Conservation (phyloP, 1,139 yeast genomes). For the Starmera stellimalicola region DNA sequence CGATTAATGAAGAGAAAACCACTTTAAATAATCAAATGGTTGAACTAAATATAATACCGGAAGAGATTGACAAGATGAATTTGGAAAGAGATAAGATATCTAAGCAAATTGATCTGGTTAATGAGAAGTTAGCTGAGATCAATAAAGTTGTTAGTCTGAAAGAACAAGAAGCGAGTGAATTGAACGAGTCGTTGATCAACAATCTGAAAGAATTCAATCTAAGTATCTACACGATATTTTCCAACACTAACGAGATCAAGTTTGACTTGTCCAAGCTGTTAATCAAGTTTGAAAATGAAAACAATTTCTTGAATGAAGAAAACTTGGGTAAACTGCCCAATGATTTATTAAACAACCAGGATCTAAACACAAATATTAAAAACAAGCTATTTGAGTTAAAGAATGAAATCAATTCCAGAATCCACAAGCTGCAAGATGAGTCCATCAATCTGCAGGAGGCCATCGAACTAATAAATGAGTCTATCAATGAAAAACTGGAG, state of each 20-base stretch:
- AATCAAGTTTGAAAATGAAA: constrained; percentile 30
- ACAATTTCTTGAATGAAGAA: constrained; percentile 17
- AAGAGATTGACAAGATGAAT: constrained; percentile 53
- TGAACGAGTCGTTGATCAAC: constrained; percentile 41
- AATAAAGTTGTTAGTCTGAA: constrained; percentile 32
- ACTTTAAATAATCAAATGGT: constrained; percentile 39
- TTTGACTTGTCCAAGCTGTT: constrained; percentile 27
- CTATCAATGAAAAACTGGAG: constrained; percentile 47
- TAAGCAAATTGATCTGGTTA: constrained; percentile 43
- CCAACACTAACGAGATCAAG: constrained; percentile 12
- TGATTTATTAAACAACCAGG: constrained; percentile 26
- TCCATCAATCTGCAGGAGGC: constrained; percentile 49
- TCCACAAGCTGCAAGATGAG: constrained; percentile 51
- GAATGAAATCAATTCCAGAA: constrained; percentile 35
- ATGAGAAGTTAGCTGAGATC: constrained; percentile 21
- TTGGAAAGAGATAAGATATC: constrained; percentile 51
- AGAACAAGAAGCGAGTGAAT: constrained; percentile 37
- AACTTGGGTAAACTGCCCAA: constrained; percentile 33
- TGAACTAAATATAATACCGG: constrained; percentile 48
- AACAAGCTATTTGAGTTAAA: constrained; percentile 37
- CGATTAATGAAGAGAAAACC: constrained; percentile 35
- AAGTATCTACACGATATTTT: constrained; percentile 38
- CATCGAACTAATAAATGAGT: constrained; percentile 47
- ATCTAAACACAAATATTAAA: constrained; percentile 25
- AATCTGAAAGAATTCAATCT: constrained; percentile 48